Conservation (phyloP, 768 basidiomycete species). For the Collybiopsis confluens region DNA sequence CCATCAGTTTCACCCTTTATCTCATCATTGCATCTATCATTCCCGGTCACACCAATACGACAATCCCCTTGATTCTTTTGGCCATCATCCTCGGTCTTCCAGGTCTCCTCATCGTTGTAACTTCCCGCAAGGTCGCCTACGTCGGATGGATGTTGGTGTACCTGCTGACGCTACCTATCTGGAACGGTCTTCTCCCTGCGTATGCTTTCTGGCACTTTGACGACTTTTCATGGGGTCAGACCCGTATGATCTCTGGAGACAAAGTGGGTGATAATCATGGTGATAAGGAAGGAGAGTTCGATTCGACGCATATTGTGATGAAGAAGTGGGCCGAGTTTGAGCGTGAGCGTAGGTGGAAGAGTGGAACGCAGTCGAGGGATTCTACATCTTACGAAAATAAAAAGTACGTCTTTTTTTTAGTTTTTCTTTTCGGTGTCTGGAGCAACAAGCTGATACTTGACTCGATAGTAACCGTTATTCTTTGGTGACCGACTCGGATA, state of each 20-base stretch:
- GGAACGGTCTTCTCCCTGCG: constrained; percentile 94
- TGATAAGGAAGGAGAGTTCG: constrained; percentile 97
- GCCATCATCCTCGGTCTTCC: constrained; percentile 95
- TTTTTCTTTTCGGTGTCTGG: too few species aligned
- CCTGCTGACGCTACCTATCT: constrained; percentile 87
- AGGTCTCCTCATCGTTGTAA: constrained; percentile 92
- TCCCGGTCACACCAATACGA: constrained; percentile 70
- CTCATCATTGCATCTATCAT: constrained; percentile 87
- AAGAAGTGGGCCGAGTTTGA: constrained; percentile 99
- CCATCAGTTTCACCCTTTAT: constrained; percentile 95
- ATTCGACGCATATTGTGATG: constrained; percentile 96
- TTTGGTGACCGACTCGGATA: constrained; percentile 72
- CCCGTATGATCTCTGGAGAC: constrained; percentile 76
- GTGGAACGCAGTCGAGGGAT: constrained; percentile 78
- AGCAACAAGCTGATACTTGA: constrained; percentile 14
- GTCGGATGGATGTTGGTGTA: constrained; percentile 98
- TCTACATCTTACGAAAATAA: constrained; percentile 67
- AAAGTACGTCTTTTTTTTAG: constrained; percentile 21
- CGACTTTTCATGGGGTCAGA: constrained; percentile 98
- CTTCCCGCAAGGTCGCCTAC: constrained; percentile 89
- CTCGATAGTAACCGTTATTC: constrained; percentile 61
- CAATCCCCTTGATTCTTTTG: constrained; percentile 89
- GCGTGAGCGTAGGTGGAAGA: constrained; percentile 91
- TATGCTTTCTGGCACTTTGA: constrained; percentile 99
- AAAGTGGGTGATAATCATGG: constrained; percentile 64